These are phyloP conservation scores for Emergomyces orientalis DNA, from an alignment of 2,329 filamentous ascomycete species.

Conservation along the genomic window DNA sequence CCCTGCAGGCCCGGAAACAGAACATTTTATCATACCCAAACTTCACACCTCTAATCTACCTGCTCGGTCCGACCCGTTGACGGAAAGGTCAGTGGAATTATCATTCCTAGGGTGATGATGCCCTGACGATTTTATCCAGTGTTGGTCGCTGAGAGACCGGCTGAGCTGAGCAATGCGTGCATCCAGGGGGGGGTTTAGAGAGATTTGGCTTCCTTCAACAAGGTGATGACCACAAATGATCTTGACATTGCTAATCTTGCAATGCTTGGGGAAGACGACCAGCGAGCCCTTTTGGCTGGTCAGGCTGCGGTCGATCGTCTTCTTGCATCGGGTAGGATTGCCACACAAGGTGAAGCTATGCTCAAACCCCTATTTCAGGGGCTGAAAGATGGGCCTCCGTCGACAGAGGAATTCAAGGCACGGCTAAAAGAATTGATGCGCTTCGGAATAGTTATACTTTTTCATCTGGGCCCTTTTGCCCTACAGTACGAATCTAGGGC, in stretches of 20 bases:
- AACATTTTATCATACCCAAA: slow-evolving; percentile 19
- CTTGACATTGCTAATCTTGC: slow-evolving; percentile 18
- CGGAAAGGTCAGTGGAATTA: slow-evolving; percentile 26
- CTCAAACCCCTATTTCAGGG: slow-evolving; percentile 17
- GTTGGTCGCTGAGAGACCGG: slow-evolving; percentile 21
- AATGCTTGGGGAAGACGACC: slow-evolving; percentile 20
- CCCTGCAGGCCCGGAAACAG: slow-evolving; percentile 19
- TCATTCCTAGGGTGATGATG: slow-evolving; percentile 26
- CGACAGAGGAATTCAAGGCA: slow-evolving; percentile 12
- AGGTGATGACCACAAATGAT: slow-evolving; percentile 26
- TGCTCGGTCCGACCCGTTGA: slow-evolving; percentile 20
- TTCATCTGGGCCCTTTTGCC: background rate
- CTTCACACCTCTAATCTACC: slow-evolving; percentile 12
- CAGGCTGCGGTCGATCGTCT: no score
- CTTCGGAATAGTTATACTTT: slow-evolving; percentile 14
- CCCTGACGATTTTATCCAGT: slow-evolving; percentile 25
- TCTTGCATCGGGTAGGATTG: no score
- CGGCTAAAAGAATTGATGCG: slow-evolving; percentile 16
- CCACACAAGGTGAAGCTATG: slow-evolving; percentile 17
- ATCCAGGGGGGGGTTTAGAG: slow-evolving; percentile 20
- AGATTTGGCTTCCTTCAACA: slow-evolving; percentile 22
- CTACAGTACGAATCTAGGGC: background rate
- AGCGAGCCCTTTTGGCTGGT: slow-evolving; percentile 6
- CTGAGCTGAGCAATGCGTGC: slow-evolving; percentile 22
- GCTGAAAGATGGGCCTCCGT: slow-evolving; percentile 16